Evolutionary conservation across 2,329 filamentous ascomycete species (phyloP), one percentile per base, ranked within the genome.

Genomic region (Didymella exigua): DNA sequence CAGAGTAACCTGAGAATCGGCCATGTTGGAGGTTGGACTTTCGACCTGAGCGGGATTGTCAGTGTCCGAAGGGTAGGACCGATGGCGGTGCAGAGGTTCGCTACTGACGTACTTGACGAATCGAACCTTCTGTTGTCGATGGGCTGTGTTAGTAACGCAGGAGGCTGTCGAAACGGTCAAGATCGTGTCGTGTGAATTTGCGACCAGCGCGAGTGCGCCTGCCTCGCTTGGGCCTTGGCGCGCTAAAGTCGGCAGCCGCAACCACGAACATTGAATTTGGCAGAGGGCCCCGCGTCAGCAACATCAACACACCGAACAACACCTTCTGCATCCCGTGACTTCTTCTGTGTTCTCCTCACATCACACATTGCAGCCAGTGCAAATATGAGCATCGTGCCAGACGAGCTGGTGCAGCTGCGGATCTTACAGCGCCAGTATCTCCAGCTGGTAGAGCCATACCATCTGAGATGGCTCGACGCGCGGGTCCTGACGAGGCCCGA

Each of bases 341-440:
- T 13, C 4, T 31, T 18, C 18, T 10, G 21, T n/a, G n/a, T 4
- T 31, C 8, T n/a, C 5, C n/a, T n/a, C 5, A 37, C 13, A n/a
- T 27, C 26, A 26, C 27, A 27, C 13, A 33, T 23, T 13, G 19
- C 13, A 42, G 18, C 14, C 24, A 16, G 19, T 26, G 13, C 24
- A n/a, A 31, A n/a, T 13, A 68, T 68, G 66, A 50, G 49, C 38
- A 57, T 65, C 24, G 54, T 60, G 16, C 27, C 58, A 14, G 44
- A 36, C 9, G 57, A 49, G 18, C 33, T 36, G 11, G 49, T 53
- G 30, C 58, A 62, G 24, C 54, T 75, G 24, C 60, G 55, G 8
- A 60, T 77, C 16, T 86, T 92, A 70, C 87, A 85, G 62, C 82
- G 84, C 58, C 92, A 96, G 71, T 96, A 91, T 69, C 82, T 93